Percentiles rank a stretch among this genome's conserved stretches.
These are phyloP conservation scores for Rhizopus delemar DNA, from an alignment of 371 early-diverging fungal genomes.

Conservation along the genomic window DNA sequence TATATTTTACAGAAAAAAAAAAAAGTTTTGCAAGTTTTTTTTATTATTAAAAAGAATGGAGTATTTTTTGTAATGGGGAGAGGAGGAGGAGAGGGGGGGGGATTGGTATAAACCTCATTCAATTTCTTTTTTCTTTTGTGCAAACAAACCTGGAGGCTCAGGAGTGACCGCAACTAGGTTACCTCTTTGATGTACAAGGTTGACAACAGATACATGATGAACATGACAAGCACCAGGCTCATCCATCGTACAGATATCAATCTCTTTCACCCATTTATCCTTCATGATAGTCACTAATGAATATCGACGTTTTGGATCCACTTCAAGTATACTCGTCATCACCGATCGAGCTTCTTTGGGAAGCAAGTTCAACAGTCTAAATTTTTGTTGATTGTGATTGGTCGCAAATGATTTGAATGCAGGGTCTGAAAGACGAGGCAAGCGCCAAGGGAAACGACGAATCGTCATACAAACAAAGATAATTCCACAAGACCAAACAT, in stretches of 20 bases:
- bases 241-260: constrained; percentile 57
- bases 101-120: too few relatives aligned
- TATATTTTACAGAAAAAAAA: background rate
- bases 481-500: constrained; percentile 81
- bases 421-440: constrained; percentile 62
- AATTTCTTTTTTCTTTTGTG: constrained; percentile 7
- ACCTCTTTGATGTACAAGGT: constrained; percentile 23
- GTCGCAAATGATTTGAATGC: constrained; percentile 55
- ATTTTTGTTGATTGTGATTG: constrained; percentile 42
- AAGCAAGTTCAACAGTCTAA: constrained; percentile 47
- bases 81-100: too few relatives aligned
- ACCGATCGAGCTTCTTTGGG: constrained; percentile 52
- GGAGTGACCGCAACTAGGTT: constrained; percentile 45
- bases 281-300: constrained; percentile 47
- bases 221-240: constrained; percentile 49
- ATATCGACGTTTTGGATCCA: constrained; percentile 52
- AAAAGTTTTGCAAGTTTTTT: background rate
- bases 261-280: constrained; percentile 54
- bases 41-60: constrained; percentile 3
- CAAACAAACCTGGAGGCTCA: constrained; percentile 49
- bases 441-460: constrained; percentile 75
- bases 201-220: constrained; percentile 45
- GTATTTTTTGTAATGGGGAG: background rate
- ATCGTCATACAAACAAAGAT: constrained; percentile 77
- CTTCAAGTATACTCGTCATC: constrained; percentile 52